phyloP scores from a whole-genome alignment of 2,329 filamentous ascomycete genomes.

The Hyphodiscus sp. region DNA sequence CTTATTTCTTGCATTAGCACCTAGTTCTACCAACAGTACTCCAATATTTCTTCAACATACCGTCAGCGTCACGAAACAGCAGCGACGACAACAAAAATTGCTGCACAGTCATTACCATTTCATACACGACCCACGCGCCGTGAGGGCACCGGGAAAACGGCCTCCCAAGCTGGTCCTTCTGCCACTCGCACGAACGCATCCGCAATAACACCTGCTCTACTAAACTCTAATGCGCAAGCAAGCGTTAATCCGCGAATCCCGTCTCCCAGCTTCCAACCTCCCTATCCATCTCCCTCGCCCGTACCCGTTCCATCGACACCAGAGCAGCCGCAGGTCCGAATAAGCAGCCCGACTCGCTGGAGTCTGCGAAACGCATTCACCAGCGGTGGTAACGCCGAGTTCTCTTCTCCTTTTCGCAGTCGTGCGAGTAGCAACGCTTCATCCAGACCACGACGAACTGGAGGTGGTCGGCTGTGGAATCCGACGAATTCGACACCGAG shows the following conservation, averaged over 20 bases:
- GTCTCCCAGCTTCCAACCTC: conserved; percentile 26
- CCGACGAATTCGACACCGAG: conserved; percentile 54
- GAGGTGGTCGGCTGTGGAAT: conserved; percentile 46
- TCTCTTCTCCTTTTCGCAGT: conserved; percentile 21
- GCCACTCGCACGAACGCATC: conserved; percentile 12
- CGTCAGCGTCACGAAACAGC: not conserved
- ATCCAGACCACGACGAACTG: conserved; percentile 20
- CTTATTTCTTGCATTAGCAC: conserved; percentile 8
- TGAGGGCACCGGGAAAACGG: conserved; percentile 24
- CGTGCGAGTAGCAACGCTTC: conserved; percentile 20
- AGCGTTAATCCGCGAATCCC: conserved; percentile 21
- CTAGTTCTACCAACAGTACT: not conserved
- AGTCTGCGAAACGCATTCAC: conserved; percentile 28
- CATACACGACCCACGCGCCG: conserved; percentile 8
- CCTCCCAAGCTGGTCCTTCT: conserved; percentile 22
- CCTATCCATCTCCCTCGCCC: conserved; percentile 22
- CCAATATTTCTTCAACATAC: not conserved
- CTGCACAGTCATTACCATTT: not conserved
- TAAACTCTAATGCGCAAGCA: conserved; percentile 14
- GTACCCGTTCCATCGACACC: conserved; percentile 9
- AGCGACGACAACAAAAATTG: not conserved
- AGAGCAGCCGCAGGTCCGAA: conserved; percentile 20
- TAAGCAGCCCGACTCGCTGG: conserved; percentile 41
- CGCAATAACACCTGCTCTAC: conserved; percentile 14
- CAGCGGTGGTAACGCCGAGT: conserved; percentile 19